phyloP scores from a whole-genome alignment of 345 rosid genomes.

The Diplotaxis tenuifolia region DNA sequence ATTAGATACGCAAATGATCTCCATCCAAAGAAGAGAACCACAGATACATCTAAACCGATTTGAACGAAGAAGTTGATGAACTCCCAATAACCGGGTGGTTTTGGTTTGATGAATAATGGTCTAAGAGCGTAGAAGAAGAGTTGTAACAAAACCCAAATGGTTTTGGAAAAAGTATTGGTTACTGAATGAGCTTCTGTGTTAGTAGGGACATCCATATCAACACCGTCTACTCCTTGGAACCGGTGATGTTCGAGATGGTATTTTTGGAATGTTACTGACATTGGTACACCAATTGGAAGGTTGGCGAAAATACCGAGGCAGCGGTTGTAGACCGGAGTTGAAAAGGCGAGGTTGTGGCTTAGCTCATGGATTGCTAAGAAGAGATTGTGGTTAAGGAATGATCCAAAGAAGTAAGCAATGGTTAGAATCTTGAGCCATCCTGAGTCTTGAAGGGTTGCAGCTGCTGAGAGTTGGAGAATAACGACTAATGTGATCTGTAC shows the following conservation, averaged over 20 bases:
- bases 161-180: slow-evolving; percentile 53
- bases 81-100: slow-evolving; percentile 86
- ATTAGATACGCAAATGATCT: slow-evolving; percentile 67
- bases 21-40: slow-evolving; percentile 69
- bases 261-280: slow-evolving; percentile 87
- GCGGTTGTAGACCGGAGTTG: slow-evolving; percentile 67
- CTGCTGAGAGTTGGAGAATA: slow-evolving; percentile 64
- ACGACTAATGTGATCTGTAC: slow-evolving; percentile 67
- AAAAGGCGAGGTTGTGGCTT: slow-evolving; percentile 90
- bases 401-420: slow-evolving; percentile 74
- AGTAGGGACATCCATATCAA: slow-evolving; percentile 85
- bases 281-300: slow-evolving; percentile 86
- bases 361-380: slow-evolving; percentile 90
- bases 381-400: slow-evolving; percentile 88
- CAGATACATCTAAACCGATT: slow-evolving; percentile 47
- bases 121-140: slow-evolving; percentile 89
- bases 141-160: slow-evolving; percentile 74
- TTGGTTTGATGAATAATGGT: slow-evolving; percentile 73
- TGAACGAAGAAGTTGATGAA: slow-evolving; percentile 58
- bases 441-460: slow-evolving; percentile 55
- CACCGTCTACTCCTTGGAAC: slow-evolving; percentile 82
- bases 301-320: slow-evolving; percentile 91
- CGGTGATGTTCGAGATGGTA: slow-evolving; percentile 91
- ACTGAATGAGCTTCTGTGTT: slow-evolving; percentile 58
- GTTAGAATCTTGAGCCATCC: slow-evolving; percentile 71